A percentile compares a stretch with the other conserved stretches of the same genome.
phyloP scores from a whole-genome alignment of 371 early-diverging fungal genomes.

The Mortierella sp. region DNA sequence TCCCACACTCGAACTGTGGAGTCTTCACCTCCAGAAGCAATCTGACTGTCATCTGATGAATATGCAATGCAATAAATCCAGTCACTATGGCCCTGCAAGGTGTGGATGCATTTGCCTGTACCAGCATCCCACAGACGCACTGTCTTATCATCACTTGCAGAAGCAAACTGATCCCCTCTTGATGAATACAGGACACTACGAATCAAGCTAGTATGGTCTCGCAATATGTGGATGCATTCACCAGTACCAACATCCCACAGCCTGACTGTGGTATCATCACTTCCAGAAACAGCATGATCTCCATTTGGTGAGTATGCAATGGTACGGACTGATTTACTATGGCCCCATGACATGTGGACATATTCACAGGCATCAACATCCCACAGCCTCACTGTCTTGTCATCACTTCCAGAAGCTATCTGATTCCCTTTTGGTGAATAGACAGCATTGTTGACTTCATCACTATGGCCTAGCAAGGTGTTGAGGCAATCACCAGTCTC shows the following conservation, averaged over 20 bases:
- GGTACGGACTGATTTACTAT: background rate
- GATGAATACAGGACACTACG: background rate
- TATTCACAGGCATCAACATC: background rate
- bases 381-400: conserved; percentile 9
- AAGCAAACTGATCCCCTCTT: background rate
- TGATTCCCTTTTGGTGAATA: conserved; percentile 8
- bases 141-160: background rate
- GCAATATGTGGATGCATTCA: background rate
- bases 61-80: background rate
- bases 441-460: background rate
- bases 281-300: too few species aligned
- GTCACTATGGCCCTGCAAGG: background rate
- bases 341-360: background rate
- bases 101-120: background rate
- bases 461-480: background rate
- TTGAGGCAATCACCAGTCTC: background rate
- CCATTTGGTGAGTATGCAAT: background rate
- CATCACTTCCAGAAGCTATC: conserved; percentile 2
- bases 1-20: conserved; percentile 1
- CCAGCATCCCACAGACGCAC: conserved; percentile 8
- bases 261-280: too few species aligned
- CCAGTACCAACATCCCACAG: too few species aligned
- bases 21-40: background rate
- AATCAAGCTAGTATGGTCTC: background rate
- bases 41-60: background rate